These are phyloP conservation scores for Datura wrightii DNA, from an alignment of 257 asterid species.

Conservation along the genomic window DNA sequence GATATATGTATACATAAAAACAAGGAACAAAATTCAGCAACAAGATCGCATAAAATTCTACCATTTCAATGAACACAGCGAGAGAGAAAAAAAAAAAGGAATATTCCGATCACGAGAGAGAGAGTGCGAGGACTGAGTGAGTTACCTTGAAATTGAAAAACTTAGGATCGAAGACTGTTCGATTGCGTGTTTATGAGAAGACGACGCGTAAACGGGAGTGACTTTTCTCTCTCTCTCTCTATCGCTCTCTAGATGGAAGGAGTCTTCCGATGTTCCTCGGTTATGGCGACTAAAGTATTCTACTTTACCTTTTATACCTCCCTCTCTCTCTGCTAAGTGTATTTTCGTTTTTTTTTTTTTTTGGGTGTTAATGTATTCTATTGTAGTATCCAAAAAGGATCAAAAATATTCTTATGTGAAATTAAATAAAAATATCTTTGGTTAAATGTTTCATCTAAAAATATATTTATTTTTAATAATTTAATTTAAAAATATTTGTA, in stretches of 20 bases:
- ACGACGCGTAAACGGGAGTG: constrained; percentile 20
- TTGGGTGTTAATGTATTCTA: too few species aligned
- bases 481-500: too few species aligned
- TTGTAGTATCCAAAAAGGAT: too few species aligned
- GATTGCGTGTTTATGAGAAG: constrained; percentile 26
- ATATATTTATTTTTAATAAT: too few species aligned
- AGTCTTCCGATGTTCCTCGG: constrained; percentile 23
- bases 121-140: constrained; percentile 15
- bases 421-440: too few species aligned
- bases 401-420: too few species aligned
- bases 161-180: background rate
- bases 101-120: background rate
- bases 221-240: background rate
- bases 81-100: background rate
- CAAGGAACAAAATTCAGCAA: background rate
- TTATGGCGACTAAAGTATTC: constrained; percentile 9
- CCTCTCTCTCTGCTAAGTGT: background rate
- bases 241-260: background rate
- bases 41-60: constrained; percentile 19
- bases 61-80: background rate
- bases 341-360: background rate
- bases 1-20: background rate
- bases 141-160: background rate
- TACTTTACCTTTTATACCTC: background rate
- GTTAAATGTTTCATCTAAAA: too few species aligned